phyloP scores from a whole-genome alignment of 768 basidiomycete genomes.

The Rhizopogon roseolus region DNA sequence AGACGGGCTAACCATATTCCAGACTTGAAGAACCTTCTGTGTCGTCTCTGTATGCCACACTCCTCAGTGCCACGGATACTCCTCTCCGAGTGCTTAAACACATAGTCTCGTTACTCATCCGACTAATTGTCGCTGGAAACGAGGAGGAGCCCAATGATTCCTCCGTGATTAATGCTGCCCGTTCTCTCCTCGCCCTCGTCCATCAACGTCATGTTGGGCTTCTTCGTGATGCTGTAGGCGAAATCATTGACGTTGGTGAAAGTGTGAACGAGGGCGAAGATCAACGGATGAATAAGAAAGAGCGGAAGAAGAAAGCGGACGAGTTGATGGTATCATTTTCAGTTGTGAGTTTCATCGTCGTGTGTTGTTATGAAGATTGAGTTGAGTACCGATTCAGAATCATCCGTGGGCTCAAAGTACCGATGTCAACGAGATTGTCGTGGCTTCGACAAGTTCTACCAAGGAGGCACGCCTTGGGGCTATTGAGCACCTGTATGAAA shows the following conservation, averaged over 20 bases:
- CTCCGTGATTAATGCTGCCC: conserved; percentile 8
- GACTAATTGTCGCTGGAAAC: conserved; percentile 8
- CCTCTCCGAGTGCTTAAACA: conserved; percentile 17
- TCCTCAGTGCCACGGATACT: conserved; percentile 23
- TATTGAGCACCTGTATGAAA: conserved; percentile 51
- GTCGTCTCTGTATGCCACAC: conserved; percentile 21
- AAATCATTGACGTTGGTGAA: conserved; percentile 24
- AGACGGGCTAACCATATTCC: not conserved
- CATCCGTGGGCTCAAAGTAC: conserved; percentile 18
- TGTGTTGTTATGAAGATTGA: not conserved
- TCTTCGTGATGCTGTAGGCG: conserved; percentile 39
- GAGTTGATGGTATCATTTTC: conserved; percentile 57
- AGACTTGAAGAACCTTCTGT: conserved; percentile 29
- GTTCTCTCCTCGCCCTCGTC: conserved; percentile 46
- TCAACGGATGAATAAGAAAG: conserved; percentile 13
- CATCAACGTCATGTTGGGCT: conserved; percentile 61
- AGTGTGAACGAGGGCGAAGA: conserved; percentile 14
- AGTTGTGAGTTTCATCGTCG: conserved; percentile 31
- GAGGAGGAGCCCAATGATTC: not conserved
- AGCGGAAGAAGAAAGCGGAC: conserved; percentile 40
- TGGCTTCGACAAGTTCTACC: conserved; percentile 62
- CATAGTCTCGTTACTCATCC: conserved; percentile 18
- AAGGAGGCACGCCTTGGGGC: conserved; percentile 53
- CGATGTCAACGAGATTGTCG: conserved; percentile 37
- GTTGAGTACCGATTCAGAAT: conserved; percentile 11